phyloP scores from a whole-genome alignment of 179 eudicot genomes.

The Spergularia azorica region DNA sequence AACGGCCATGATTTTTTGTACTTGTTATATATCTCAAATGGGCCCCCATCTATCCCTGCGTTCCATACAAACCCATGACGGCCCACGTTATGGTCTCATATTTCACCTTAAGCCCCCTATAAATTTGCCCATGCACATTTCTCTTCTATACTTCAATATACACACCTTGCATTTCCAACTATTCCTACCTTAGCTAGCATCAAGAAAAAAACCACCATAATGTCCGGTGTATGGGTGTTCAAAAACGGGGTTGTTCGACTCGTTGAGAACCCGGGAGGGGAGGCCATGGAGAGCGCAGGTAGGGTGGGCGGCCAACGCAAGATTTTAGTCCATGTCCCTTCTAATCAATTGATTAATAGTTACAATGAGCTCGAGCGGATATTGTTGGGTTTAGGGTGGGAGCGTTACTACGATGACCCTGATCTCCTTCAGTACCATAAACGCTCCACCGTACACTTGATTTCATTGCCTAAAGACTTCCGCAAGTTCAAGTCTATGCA shows the following conservation, averaged over 20 bases:
- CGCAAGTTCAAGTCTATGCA: slow-evolving; percentile 43
- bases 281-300: slow-evolving; percentile 18
- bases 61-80: slow-evolving; percentile 26
- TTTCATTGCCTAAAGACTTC: slow-evolving; percentile 47
- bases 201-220: not conserved
- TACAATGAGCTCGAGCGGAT: slow-evolving; percentile 30
- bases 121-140: slow-evolving; percentile 31
- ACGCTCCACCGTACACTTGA: slow-evolving; percentile 40
- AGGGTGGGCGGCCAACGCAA: slow-evolving; percentile 22
- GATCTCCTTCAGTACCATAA: slow-evolving; percentile 42
- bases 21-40: not conserved
- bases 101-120: slow-evolving; percentile 23
- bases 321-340: slow-evolving; percentile 37
- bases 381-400: slow-evolving; percentile 41
- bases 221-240: slow-evolving; percentile 52
- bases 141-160: not conserved
- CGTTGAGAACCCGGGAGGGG: slow-evolving; percentile 40
- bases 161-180: not conserved
- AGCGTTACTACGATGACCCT: slow-evolving; percentile 37
- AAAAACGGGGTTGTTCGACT: slow-evolving; percentile 43
- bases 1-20: not conserved
- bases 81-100: slow-evolving; percentile 18
- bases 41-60: slow-evolving; percentile 32
- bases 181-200: not conserved
- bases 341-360: slow-evolving; percentile 31